These are phyloP conservation scores for Pholiota microspora DNA, from an alignment of 768 basidiomycete species.

Conservation along the genomic window DNA sequence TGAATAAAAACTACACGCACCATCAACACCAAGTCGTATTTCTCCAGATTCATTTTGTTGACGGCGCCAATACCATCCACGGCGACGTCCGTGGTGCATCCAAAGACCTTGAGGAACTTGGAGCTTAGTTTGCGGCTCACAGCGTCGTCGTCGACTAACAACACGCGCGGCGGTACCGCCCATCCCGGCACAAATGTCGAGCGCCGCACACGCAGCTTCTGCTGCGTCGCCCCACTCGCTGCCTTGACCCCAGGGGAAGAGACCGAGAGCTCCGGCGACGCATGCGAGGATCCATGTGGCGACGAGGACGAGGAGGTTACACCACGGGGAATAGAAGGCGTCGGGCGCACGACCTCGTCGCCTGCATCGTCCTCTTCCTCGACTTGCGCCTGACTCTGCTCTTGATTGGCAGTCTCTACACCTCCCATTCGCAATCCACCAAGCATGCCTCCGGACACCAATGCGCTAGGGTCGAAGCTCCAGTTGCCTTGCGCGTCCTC, in stretches of 20 bases:
- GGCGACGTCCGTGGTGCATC: conserved; percentile 91
- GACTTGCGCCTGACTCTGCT: not conserved
- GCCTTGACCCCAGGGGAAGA: not conserved
- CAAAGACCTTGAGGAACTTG: conserved; percentile 95
- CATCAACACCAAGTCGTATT: conserved; percentile 96
- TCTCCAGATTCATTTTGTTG: conserved; percentile 93
- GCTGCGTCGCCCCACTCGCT: conserved; percentile 13
- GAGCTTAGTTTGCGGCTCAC: conserved; percentile 85
- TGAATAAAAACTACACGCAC: no score
- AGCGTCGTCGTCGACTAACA: conserved; percentile 94
- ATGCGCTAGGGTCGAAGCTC: conserved; percentile 47
- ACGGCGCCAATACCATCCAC: conserved; percentile 92
- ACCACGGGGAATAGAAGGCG: conserved; percentile 19
- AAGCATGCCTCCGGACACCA: conserved; percentile 24
- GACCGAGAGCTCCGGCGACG: not conserved
- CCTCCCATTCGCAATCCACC: conserved; percentile 16
- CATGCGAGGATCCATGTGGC: conserved; percentile 8
- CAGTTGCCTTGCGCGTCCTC: conserved; percentile 56
- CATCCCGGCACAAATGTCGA: conserved; percentile 86
- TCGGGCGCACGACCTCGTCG: conserved; percentile 40
- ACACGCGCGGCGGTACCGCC: conserved; percentile 87
- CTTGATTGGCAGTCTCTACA: not conserved
- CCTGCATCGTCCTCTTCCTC: conserved; percentile 12
- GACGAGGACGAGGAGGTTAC: conserved; percentile 10
- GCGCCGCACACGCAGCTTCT: conserved; percentile 65